phyloP scores from a whole-genome alignment of 2,329 filamentous ascomycete genomes.

The Ascosphaera aggregata region DNA sequence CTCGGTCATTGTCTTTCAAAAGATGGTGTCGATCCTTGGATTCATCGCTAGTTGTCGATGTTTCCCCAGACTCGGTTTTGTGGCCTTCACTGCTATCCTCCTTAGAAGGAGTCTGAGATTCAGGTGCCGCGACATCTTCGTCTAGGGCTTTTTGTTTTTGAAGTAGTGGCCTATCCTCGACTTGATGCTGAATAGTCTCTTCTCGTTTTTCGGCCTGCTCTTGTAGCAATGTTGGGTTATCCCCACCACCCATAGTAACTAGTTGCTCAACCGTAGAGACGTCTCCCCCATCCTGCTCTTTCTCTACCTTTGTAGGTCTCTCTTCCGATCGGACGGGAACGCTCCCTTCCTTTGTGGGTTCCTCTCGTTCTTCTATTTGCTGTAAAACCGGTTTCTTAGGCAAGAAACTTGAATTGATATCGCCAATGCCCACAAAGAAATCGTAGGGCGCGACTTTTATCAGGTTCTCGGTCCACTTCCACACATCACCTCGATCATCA shows the following conservation, averaged over 20 bases:
- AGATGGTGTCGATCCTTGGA: constrained; percentile 42
- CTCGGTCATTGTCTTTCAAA: constrained; percentile 67
- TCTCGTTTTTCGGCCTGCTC: constrained; percentile 69
- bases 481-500: constrained; percentile 89
- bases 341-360: constrained; percentile 9
- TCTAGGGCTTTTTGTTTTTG: constrained; percentile 84
- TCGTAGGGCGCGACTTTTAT: constrained; percentile 92
- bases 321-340: constrained; percentile 2
- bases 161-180: constrained; percentile 70
- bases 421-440: constrained; percentile 93
- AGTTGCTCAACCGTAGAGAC: constrained; percentile 46
- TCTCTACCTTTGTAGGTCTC: constrained; percentile 8
- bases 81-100: constrained; percentile 20
- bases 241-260: constrained; percentile 49
- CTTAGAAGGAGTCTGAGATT: constrained; percentile 29
- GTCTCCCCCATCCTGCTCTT: constrained; percentile 12
- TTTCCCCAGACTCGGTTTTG: constrained; percentile 7
- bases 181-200: constrained; percentile 65
- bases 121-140: constrained; percentile 18
- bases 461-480: constrained; percentile 79
- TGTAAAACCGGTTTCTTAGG: constrained; percentile 38
- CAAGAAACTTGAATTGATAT: constrained; percentile 95
- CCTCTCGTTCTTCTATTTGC: constrained; percentile 16
- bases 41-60: constrained; percentile 12
- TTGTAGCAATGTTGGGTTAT: constrained; percentile 43